Evolutionary conservation across 495 filamentous ascomycete species (phyloP).

Genomic region (Penicillium antarcticum): DNA sequence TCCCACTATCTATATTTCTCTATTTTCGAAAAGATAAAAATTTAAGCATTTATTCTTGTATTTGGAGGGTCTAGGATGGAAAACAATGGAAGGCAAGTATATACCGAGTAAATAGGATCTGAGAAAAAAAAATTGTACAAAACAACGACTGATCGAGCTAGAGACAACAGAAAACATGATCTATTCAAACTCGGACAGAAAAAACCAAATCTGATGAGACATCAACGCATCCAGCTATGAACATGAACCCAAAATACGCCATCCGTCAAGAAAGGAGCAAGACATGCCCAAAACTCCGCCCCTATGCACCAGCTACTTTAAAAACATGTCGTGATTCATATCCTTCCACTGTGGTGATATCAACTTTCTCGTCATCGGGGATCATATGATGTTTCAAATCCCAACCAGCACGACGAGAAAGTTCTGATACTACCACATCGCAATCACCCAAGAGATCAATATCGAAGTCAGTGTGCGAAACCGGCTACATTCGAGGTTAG

Average conservation of each 20-base stretch:
- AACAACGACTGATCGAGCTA: background rate
- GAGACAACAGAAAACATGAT: background rate
- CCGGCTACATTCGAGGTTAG: conserved; percentile 48
- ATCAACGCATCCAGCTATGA: background rate
- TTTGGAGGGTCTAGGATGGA: no score
- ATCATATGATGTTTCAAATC: conserved; percentile 87
- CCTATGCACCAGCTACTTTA: conserved; percentile 48
- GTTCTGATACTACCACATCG: conserved; percentile 85
- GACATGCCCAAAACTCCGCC: conserved; percentile 35
- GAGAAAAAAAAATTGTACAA: background rate
- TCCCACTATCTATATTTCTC: background rate
- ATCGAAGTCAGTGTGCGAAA: conserved; percentile 89
- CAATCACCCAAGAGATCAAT: conserved; percentile 92
- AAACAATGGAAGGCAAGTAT: no score
- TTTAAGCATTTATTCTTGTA: no score
- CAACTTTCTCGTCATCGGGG: conserved; percentile 58
- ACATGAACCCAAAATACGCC: conserved; percentile 24
- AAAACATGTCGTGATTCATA: conserved; percentile 65
- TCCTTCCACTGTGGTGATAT: conserved; percentile 56
- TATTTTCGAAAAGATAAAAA: no score
- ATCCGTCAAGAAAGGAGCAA: conserved; percentile 20
- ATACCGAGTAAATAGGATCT: no score
- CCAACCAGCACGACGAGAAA: conserved; percentile 84
- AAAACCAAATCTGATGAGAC: conserved; percentile 6
- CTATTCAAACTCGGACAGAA: conserved; percentile 6